Percentiles rank a stretch among this genome's conserved stretches.
These are phyloP conservation scores for Penicillium dipodomyicola DNA, from an alignment of 495 filamentous ascomycete genomes.

Conservation along the genomic window DNA sequence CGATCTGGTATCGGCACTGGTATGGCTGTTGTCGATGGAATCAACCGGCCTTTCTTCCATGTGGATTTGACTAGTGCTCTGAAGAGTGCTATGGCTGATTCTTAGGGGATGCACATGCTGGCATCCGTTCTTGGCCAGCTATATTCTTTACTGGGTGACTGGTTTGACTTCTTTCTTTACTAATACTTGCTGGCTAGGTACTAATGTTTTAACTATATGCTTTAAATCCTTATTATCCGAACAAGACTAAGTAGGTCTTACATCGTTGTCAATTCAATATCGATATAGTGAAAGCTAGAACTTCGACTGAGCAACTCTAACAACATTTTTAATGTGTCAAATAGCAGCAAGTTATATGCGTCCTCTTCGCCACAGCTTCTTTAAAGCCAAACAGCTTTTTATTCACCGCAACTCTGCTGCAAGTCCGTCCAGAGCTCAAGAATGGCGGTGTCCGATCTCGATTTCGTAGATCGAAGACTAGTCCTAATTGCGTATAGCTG, in stretches of 20 bases:
- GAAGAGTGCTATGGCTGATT: constrained; percentile 78
- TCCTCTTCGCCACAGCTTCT: no score
- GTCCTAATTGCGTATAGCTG: constrained; percentile 5
- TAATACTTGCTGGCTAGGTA: background rate
- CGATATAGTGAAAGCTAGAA: background rate
- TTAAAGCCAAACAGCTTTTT: background rate
- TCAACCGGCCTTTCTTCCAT: constrained; percentile 87
- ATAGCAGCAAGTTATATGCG: background rate
- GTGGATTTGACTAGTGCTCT: constrained; percentile 85
- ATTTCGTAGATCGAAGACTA: constrained; percentile 3
- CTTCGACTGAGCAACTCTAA: background rate
- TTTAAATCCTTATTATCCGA: background rate
- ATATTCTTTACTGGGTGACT: no score
- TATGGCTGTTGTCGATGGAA: constrained; percentile 44
- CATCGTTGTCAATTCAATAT: background rate
- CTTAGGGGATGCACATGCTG: background rate
- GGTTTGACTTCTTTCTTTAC: background rate
- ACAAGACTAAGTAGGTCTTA: background rate
- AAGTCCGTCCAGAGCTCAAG: background rate
- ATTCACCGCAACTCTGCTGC: background rate
- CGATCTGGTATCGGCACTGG: constrained; percentile 54
- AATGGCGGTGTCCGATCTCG: constrained; percentile 9
- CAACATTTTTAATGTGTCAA: background rate
- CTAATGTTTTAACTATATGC: background rate
- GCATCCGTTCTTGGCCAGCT: background rate